Conservation (phyloP, 2,329 filamentous ascomycete species). For the Trichoderma asperellum region DNA sequence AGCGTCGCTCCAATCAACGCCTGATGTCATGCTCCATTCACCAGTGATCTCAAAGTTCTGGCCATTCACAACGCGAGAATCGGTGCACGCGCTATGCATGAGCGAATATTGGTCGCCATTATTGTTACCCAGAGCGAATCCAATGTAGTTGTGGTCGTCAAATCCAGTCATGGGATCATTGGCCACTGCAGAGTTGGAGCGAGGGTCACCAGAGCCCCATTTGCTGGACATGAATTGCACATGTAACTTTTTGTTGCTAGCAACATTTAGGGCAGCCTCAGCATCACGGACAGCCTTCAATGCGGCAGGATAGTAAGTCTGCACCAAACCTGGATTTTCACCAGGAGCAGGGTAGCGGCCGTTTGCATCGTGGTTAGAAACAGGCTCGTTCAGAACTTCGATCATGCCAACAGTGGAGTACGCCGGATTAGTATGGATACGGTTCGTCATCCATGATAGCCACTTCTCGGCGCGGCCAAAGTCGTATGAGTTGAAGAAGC, state of each 20-base stretch:
- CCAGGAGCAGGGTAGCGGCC: conserved; percentile 35
- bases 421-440: conserved; percentile 53
- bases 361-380: conserved; percentile 36
- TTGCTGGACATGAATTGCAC: conserved; percentile 53
- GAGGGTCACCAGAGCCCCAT: conserved; percentile 54
- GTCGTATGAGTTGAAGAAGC: conserved; percentile 60
- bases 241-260: conserved; percentile 42
- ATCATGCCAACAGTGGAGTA: conserved; percentile 63
- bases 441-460: conserved; percentile 58
- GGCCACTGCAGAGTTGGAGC: conserved; percentile 27
- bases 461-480: conserved; percentile 59
- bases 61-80: conserved; percentile 47
- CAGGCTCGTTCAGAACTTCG: conserved; percentile 56
- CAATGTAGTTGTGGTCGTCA: conserved; percentile 60
- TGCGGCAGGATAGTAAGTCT: conserved; percentile 34
- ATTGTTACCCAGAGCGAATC: conserved; percentile 28
- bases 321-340: conserved; percentile 32
- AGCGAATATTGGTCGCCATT: conserved; percentile 31
- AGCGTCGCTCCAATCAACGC: conserved; percentile 48
- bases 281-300: conserved; percentile 35
- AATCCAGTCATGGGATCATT: conserved; percentile 53
- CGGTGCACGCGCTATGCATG: conserved; percentile 47
- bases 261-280: conserved; percentile 31
- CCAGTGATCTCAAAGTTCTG: conserved; percentile 52
- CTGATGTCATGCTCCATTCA: conserved; percentile 59